Evolutionary conservation across 805 yeast species (phyloP), one percentile per base, ranked within the genome.

Genomic region (Hyphopichia homilentoma): DNA sequence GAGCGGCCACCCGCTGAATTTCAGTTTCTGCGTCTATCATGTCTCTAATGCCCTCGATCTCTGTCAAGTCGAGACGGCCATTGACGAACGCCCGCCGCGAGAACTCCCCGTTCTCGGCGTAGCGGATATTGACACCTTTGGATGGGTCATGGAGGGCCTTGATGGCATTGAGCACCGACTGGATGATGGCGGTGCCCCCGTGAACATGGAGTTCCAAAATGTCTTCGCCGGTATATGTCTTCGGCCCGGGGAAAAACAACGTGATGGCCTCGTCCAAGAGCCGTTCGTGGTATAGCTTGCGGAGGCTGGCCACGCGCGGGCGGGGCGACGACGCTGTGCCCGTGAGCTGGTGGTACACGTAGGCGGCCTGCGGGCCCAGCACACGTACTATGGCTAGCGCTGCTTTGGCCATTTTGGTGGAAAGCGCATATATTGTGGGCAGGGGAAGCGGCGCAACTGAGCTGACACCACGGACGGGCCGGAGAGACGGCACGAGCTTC

Each of bases 11-110:
- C 35, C 97, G 71, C 50, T 93, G 96, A 5, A 77, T 59, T 53
- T 90, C 97, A 0, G 98, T 93, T 49, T 93, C 97, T 0, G 97
- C 95, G 45, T 89, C 89, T 25, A 93, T 86, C 51, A 89, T 61
- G 29, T 84, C 95, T 33, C 88, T 70, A 6, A 93, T 79, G 0
- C 97, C 96, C 57, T 93, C 98, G 6, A 86, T 75, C 50, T 89
- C 87, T 0, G 97, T 86, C 38, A 93, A 65, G 54, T 93, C 97
- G 46, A 86, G 69, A 30, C 82, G 67, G 0, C 89, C 84, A 54
- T 89, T 90, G 34, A 81, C 72, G 49, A 89, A 93, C 0, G 96
- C 97, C 22, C 95, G 70, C 45, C 68, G 69, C 0, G 96, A 83
- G 49, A 93, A 93, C 57, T 93, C 98, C 6, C 98, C 98, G 6